Conservation (phyloP, 1,139 yeast species). For the Yamadazyma atlantica region DNA sequence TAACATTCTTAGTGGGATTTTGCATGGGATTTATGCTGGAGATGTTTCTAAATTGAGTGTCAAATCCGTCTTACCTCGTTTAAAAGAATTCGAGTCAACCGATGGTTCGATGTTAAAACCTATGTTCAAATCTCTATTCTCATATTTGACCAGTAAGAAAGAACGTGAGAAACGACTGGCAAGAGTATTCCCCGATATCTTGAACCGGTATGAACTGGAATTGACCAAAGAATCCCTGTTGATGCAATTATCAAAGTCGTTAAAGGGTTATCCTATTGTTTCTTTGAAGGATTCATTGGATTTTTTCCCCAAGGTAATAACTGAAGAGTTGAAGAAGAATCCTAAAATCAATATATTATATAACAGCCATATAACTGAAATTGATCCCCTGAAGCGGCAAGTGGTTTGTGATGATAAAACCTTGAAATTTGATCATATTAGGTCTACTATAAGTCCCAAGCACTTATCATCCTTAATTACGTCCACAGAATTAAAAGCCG, state of each 20-base stretch:
- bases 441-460: constrained; percentile 54
- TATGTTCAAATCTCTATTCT: constrained; percentile 17
- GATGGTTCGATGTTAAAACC: constrained; percentile 58
- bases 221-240: constrained; percentile 41
- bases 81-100: constrained; percentile 57
- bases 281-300: constrained; percentile 55
- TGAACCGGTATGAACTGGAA: constrained; percentile 29
- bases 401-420: constrained; percentile 10
- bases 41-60: constrained; percentile 70
- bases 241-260: constrained; percentile 26
- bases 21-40: constrained; percentile 92
- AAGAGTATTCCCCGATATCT: constrained; percentile 16
- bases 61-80: constrained; percentile 49
- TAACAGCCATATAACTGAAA: constrained; percentile 18
- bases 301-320: constrained; percentile 45
- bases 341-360: constrained; percentile 43
- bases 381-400: constrained; percentile 20
- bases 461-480: constrained; percentile 25
- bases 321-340: constrained; percentile 29
- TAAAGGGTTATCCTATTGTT: constrained; percentile 53
- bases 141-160: constrained; percentile 9
- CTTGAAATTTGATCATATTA: constrained; percentile 48
- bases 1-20: constrained; percentile 73
- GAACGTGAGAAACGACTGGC: constrained; percentile 2
- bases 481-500: constrained; percentile 10